Percentiles rank a stretch among this genome's conserved stretches.
phyloP scores from a whole-genome alignment of 805 yeast species.

The Schizosaccharomyces octosporus region DNA sequence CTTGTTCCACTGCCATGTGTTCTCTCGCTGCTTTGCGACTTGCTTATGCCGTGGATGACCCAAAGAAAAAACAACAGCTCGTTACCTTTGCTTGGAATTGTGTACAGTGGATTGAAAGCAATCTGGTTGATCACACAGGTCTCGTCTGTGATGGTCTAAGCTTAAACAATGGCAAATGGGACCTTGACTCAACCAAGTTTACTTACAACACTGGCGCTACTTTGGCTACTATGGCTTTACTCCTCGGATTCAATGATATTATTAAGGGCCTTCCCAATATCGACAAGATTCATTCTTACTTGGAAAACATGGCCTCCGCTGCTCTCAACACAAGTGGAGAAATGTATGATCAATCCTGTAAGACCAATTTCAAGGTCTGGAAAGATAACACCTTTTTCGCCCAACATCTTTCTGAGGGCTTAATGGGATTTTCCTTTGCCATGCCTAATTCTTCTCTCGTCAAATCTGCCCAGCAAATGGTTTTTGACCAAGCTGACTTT shows the following conservation, averaged over 20 bases:
- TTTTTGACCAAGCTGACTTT: not conserved
- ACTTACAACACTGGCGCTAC: conserved; percentile 17
- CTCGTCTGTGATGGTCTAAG: not conserved
- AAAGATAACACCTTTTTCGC: conserved; percentile 16
- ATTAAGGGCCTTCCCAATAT: not conserved
- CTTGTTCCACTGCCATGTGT: conserved; percentile 44
- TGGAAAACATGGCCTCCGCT: not conserved
- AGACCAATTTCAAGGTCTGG: conserved; percentile 26
- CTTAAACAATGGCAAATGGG: conserved; percentile 13
- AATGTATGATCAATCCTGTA: conserved; percentile 32
- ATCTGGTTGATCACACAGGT: not conserved
- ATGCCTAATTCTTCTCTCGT: not conserved
- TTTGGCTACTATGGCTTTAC: conserved; percentile 25
- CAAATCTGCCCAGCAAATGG: not conserved
- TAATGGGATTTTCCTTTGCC: not conserved
- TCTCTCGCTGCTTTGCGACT: conserved; percentile 18
- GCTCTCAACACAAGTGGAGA: conserved; percentile 8
- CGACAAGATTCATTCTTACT: not conserved
- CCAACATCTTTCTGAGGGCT: conserved; percentile 1
- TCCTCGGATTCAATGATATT: not conserved
- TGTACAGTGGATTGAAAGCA: not conserved
- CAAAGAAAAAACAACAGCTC: not conserved
- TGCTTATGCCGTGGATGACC: not conserved
- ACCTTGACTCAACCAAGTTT: not conserved
- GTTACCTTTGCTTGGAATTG: not conserved